phyloP scores from a whole-genome alignment of 2,329 filamentous ascomycete genomes.

The Mycosphaerella arachidis region DNA sequence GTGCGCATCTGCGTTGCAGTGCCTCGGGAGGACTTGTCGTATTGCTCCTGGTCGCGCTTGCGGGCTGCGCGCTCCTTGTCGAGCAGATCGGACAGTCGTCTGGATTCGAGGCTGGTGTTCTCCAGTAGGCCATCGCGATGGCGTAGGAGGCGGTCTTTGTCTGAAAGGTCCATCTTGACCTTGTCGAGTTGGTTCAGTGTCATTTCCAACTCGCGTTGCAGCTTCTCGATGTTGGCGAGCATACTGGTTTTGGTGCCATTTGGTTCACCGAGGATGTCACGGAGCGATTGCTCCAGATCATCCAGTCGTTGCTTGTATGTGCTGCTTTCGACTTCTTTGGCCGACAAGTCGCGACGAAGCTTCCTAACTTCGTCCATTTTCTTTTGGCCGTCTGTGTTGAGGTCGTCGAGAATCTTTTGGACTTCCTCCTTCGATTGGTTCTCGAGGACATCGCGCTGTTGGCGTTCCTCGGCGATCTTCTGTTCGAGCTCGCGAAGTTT shows the following conservation, averaged over 20 bases:
- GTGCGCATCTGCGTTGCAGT: conserved; percentile 83
- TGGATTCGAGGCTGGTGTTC: conserved; percentile 78
- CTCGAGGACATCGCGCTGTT: conserved; percentile 81
- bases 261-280: conserved; percentile 81
- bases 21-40: conserved; percentile 82
- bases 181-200: conserved; percentile 77
- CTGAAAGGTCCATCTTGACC: conserved; percentile 71
- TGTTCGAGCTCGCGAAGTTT: conserved; percentile 50
- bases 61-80: conserved; percentile 85
- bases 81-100: conserved; percentile 78
- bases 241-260: conserved; percentile 81
- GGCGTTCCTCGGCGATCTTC: conserved; percentile 72
- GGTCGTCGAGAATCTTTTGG: conserved; percentile 86
- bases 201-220: conserved; percentile 82
- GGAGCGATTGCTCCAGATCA: conserved; percentile 83
- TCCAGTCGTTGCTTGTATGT: conserved; percentile 88
- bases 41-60: conserved; percentile 79
- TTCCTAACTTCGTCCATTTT: conserved; percentile 82
- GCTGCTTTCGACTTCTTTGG: conserved; percentile 79
- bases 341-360: conserved; percentile 76
- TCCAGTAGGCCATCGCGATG: conserved; percentile 86
- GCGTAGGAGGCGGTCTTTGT: conserved; percentile 86
- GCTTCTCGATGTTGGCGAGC: conserved; percentile 74
- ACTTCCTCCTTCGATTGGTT: conserved; percentile 91
- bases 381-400: conserved; percentile 75